phyloP scores from a whole-genome alignment of 495 filamentous ascomycete genomes.

The Xylaria nigripes region DNA sequence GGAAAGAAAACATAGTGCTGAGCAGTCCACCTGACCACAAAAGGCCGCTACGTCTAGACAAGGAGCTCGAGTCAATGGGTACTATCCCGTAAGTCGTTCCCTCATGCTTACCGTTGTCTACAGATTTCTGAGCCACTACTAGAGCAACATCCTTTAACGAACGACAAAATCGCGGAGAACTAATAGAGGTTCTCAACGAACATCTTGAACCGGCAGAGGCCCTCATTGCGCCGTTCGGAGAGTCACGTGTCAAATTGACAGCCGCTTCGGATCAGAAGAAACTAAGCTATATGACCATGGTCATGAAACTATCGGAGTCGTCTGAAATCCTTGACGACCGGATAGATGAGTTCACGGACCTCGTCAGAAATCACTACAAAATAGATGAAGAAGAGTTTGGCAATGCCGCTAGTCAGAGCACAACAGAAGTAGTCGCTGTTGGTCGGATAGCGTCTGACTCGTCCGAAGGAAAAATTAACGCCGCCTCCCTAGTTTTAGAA shows the following conservation, averaged over 20 bases:
- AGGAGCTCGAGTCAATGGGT: conserved; percentile 33
- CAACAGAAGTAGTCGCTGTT: conserved; percentile 78
- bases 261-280: conserved; percentile 82
- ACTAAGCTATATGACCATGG: conserved; percentile 81
- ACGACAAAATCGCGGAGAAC: conserved; percentile 68
- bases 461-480: conserved; percentile 72
- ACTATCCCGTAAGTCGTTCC: conserved; percentile 26
- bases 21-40: conserved; percentile 42
- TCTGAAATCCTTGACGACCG: conserved; percentile 90
- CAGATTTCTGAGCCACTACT: conserved; percentile 1
- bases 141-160: conserved; percentile 55
- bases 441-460: conserved; percentile 86
- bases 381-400: conserved; percentile 79
- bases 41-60: conserved; percentile 34
- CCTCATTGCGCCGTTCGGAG: conserved; percentile 61
- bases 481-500: conserved; percentile 77
- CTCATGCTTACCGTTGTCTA: neutral
- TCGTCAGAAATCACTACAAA: conserved; percentile 65
- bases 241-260: conserved; percentile 71
- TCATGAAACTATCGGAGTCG: conserved; percentile 86
- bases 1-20: conserved; percentile 35
- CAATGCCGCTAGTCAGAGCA: conserved; percentile 74
- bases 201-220: conserved; percentile 61
- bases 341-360: conserved; percentile 73
- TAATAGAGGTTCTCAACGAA: conserved; percentile 71